Evolutionary conservation across 2,329 filamentous ascomycete genomes (phyloP), one percentile per base, ranked within the genome.

Genomic region (Pseudogymnoascus destructans): DNA sequence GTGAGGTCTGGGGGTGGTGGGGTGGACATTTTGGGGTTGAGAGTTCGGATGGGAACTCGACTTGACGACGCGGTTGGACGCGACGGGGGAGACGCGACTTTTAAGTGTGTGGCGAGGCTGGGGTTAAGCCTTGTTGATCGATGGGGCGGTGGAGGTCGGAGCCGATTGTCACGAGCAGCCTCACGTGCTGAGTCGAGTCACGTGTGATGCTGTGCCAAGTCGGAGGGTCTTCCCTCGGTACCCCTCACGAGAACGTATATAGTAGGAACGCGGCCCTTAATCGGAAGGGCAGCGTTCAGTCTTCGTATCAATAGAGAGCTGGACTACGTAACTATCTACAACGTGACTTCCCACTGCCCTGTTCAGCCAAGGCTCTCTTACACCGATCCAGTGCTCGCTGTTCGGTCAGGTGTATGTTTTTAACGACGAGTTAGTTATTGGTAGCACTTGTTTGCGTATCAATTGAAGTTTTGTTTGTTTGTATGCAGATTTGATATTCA

Each of bases 1-100:
- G 63, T 62, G 46, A 52, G 46, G 27, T 56, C 32, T 40, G 32
- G 46, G 46, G 32, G 32, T 35, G 54, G 54, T 33, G 54, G 30
- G 19, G 54, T 33, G 54, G 54, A 56, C 54, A 56, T 56, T 33
- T 56, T 38, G n/a, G 19, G 54, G 25, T 23, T 23, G 35, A 23
- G 54, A 21, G 30, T 38, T 56, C 25, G 17, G 30, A 57, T 35
- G 54, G 54, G 19, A 54, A 13, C 8, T 52, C 5, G 42, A 15
- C 13, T 46, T 17, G 40, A 23, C 19, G 40, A 40, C 36, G 36
- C 23, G 42, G 42, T 27, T 46, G 21, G 40, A 30, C 42, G 42
- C 42, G 42, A 49, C 19, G 38, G 42, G 19, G 42, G 42, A 49
- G 42, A 49, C 23, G 42, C 42, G 42, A 49, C 42, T 49, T 49